Evolutionary conservation across 345 rosid genomes (phyloP).

Genomic region (Sonneratia caseolaris): DNA sequence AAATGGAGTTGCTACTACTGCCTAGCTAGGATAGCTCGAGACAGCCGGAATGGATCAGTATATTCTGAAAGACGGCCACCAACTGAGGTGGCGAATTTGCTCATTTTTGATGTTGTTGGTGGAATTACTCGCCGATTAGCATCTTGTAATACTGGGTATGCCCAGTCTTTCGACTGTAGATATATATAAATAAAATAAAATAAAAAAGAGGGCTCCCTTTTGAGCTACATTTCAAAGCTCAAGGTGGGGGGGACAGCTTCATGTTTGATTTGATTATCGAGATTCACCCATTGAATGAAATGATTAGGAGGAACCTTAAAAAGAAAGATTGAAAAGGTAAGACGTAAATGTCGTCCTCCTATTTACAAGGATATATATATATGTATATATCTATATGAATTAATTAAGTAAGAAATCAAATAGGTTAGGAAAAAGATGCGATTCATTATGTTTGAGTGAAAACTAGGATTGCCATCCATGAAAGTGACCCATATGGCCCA

Average conservation of each 20-base stretch:
- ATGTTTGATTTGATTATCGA: neutral
- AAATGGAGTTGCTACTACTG: too few species aligned
- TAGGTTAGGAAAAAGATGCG: neutral
- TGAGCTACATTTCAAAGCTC: neutral
- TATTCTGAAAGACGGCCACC: too few species aligned
- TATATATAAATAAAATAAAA: neutral
- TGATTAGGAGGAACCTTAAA: constrained; percentile 5
- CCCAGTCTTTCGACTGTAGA: too few species aligned
- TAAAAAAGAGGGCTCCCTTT: neutral
- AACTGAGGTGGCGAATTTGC: too few species aligned
- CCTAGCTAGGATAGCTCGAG: too few species aligned
- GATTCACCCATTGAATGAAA: neutral
- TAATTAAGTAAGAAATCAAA: neutral
- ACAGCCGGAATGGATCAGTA: too few species aligned
- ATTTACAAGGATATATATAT: neutral
- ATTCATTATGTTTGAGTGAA: neutral
- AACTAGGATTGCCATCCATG: neutral
- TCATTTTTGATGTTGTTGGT: too few species aligned
- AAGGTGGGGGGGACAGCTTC: neutral
- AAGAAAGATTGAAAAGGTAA: neutral
- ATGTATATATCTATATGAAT: too few species aligned
- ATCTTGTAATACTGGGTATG: too few species aligned
- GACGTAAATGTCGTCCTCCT: constrained; percentile 1
- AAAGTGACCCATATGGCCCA: neutral
- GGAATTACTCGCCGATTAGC: too few species aligned